Evolutionary conservation across 306 rosid genomes (phyloP).

Genomic region (Delonix regia): DNA sequence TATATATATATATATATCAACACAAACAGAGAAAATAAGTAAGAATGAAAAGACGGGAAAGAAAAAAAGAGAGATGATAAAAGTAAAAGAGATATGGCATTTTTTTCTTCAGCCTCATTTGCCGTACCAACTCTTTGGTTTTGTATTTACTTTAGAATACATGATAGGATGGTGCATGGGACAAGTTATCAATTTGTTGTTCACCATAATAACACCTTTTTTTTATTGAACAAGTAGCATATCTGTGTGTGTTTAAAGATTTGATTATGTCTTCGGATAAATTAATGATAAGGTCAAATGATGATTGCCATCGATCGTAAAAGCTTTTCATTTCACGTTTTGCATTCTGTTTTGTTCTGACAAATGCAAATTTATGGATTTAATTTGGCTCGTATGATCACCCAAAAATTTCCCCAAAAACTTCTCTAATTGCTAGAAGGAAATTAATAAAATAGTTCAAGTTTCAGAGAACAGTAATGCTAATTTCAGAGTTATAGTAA

Average conservation of each 20-base stretch:
- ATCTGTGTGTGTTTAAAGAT: no score
- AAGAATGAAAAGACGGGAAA: neutral
- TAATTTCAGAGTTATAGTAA: no score
- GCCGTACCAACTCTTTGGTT: constrained; percentile 13
- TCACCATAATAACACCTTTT: neutral
- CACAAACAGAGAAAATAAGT: constrained; percentile 1
- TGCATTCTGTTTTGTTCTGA: neutral
- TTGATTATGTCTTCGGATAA: no score
- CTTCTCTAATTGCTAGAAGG: no score
- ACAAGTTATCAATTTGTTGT: neutral
- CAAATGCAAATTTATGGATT: no score
- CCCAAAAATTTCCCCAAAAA: no score
- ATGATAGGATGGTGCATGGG: constrained; percentile 16
- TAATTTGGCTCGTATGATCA: neutral
- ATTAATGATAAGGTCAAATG: neutral
- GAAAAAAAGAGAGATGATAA: constrained; percentile 13
- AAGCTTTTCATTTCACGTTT: neutral
- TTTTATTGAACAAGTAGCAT: no score
- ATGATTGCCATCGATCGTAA: no score
- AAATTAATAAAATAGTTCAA: no score
- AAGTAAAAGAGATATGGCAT: neutral
- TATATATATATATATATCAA: no score
- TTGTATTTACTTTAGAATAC: constrained; percentile 34
- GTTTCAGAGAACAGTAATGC: no score
- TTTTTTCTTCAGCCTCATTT: neutral